Conservation (phyloP, 2,329 filamentous ascomycete species). For the Aureobasidium sp. region DNA sequence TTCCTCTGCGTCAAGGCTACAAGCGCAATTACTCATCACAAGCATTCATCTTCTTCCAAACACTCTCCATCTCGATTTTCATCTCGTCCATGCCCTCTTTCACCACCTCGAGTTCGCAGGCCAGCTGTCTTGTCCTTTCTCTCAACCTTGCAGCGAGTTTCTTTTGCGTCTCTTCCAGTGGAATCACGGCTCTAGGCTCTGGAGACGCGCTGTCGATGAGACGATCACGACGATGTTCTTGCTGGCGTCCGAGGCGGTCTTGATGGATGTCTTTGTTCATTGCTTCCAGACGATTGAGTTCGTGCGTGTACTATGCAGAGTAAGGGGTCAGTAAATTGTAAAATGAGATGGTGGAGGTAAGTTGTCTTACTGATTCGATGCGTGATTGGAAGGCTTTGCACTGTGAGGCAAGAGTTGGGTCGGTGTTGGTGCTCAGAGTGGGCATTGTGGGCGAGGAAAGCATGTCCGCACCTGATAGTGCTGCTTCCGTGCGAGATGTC, state of each 20-base stretch:
- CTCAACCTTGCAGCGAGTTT: neutral
- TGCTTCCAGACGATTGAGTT: neutral
- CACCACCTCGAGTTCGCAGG: neutral
- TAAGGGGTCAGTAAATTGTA: neutral
- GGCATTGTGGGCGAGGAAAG: neutral
- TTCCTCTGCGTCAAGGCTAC: neutral
- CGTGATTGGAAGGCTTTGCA: neutral
- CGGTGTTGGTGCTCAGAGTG: neutral
- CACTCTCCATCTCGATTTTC: neutral
- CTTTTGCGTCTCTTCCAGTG: neutral
- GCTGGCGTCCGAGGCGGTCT: neutral
- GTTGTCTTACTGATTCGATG: neutral
- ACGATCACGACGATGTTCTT: neutral
- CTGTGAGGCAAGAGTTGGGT: neutral
- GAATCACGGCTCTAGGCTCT: neutral
- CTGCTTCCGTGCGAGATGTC: neutral
- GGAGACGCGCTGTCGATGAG: neutral
- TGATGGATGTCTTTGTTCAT: neutral
- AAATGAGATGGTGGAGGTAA: neutral
- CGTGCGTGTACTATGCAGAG: neutral
- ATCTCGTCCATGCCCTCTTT: neutral
- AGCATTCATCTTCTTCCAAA: neutral
- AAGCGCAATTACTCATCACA: neutral
- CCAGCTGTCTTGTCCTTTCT: neutral
- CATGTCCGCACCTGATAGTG: neutral